phyloP scores from a whole-genome alignment of 2,329 filamentous ascomycete genomes.

The Penicillium sp. region DNA sequence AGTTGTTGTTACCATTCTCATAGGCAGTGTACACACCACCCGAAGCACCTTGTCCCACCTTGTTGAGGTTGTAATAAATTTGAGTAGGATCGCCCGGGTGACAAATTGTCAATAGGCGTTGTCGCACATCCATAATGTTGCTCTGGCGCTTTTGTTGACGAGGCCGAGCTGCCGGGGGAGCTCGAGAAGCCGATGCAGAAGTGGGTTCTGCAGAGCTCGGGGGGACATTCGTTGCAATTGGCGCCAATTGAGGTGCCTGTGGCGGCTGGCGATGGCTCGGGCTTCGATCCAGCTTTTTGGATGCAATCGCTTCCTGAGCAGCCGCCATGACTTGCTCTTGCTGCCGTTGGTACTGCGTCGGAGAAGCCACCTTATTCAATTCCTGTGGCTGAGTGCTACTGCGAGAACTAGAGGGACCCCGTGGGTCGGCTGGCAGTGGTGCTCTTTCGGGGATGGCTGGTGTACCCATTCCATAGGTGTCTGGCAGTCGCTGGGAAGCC shows the following conservation, averaged over 20 bases:
- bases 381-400: slow-evolving; percentile 55
- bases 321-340: slow-evolving; percentile 82
- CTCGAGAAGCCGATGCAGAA: slow-evolving; percentile 37
- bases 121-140: slow-evolving; percentile 77
- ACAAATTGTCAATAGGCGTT: slow-evolving; percentile 84
- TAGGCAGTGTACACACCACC: slow-evolving; percentile 94
- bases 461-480: slow-evolving; percentile 46
- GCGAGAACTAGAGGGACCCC: slow-evolving; percentile 69
- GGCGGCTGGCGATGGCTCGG: slow-evolving; percentile 69
- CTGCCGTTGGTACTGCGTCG: slow-evolving; percentile 62
- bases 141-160: slow-evolving; percentile 78
- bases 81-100: slow-evolving; percentile 84
- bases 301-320: slow-evolving; percentile 73
- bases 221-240: slow-evolving; percentile 42
- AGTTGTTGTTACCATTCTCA: slow-evolving; percentile 77
- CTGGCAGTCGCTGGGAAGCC: slow-evolving; percentile 58
- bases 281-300: slow-evolving; percentile 68
- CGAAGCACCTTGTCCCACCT: slow-evolving; percentile 96
- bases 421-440: slow-evolving; percentile 65
- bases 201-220: slow-evolving; percentile 23
- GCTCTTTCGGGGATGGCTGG: slow-evolving; percentile 56
- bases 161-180: slow-evolving; percentile 64
- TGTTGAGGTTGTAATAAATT: slow-evolving; percentile 82
- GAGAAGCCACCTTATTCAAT: slow-evolving; percentile 36
- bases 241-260: slow-evolving; percentile 43